Conservation (phyloP, 306 rosid species). For the Casuarina glauca region DNA sequence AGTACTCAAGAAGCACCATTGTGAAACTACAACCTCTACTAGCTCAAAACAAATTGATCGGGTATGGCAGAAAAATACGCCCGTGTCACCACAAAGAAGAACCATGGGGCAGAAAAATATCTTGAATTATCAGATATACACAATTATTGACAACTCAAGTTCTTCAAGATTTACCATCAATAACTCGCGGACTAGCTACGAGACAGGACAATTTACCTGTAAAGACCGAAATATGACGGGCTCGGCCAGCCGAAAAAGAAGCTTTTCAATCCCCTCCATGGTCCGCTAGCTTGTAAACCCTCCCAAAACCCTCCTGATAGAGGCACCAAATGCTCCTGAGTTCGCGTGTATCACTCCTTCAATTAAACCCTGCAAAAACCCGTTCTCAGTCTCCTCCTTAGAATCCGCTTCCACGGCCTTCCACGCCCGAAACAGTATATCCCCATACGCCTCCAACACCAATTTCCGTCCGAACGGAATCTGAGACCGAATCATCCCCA, state of each 20-base stretch:
- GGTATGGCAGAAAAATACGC: not conserved
- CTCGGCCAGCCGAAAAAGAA: constrained; percentile 71
- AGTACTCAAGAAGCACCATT: not conserved
- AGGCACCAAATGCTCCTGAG: constrained; percentile 57
- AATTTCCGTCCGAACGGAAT: constrained; percentile 87
- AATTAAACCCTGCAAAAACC: constrained; percentile 75
- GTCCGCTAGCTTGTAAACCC: constrained; percentile 84
- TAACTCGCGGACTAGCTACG: not conserved
- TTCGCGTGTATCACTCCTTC: constrained; percentile 67
- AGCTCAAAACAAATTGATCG: not conserved
- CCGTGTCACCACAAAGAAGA: not conserved
- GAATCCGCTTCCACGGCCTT: constrained; percentile 47
- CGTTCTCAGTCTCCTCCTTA: constrained; percentile 56
- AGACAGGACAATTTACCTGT: constrained; percentile 51
- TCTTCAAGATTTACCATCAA: not conserved
- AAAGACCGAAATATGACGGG: constrained; percentile 88
- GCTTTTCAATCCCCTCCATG: constrained; percentile 73
- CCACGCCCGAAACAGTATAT: constrained; percentile 86
- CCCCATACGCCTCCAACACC: constrained; percentile 82
- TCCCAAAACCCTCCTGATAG: constrained; percentile 75
- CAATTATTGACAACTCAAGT: not conserved
- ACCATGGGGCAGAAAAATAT: not conserved
- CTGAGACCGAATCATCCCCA: constrained; percentile 87
- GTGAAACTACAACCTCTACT: not conserved
- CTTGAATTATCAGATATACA: not conserved